Conservation (phyloP, 2,329 filamentous ascomycete genomes). For the Diaporthe citriasiana region DNA sequence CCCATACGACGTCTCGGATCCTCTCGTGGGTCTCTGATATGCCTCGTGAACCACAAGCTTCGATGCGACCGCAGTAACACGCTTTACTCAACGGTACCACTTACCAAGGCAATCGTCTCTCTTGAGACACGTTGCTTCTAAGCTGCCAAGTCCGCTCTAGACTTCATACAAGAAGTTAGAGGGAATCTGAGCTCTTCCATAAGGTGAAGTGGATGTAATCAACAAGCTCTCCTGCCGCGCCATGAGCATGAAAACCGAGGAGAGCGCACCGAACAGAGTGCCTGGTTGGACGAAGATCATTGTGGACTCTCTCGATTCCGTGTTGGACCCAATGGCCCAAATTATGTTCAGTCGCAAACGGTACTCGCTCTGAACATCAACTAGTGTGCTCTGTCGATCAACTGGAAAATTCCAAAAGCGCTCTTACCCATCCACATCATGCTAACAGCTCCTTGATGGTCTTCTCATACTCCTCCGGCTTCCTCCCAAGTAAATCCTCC, state of each 20-base stretch:
- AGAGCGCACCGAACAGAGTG: no score
- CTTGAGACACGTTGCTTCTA: background rate
- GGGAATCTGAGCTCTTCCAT: background rate
- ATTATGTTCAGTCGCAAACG: background rate
- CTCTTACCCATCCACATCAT: constrained; percentile 40
- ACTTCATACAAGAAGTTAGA: background rate
- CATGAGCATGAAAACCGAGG: background rate
- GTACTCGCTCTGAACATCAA: background rate
- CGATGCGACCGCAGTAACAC: background rate
- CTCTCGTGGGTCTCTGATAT: background rate
- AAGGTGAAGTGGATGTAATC: background rate
- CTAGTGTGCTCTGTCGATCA: background rate
- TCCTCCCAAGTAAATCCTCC: constrained; percentile 56
- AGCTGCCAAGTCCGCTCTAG: background rate
- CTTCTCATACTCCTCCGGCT: constrained; percentile 58
- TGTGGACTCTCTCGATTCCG: background rate
- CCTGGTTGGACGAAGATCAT: background rate
- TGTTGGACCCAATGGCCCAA: background rate
- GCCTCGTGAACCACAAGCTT: no score
- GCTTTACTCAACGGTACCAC: background rate
- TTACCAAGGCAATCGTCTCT: background rate
- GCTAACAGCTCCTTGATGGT: constrained; percentile 45
- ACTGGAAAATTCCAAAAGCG: background rate
- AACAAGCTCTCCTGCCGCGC: no score
- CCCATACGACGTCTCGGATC: no score